These are phyloP conservation scores for Microglena sp. DNA, from an alignment of 139 green algal genomes.

Conservation along the genomic window DNA sequence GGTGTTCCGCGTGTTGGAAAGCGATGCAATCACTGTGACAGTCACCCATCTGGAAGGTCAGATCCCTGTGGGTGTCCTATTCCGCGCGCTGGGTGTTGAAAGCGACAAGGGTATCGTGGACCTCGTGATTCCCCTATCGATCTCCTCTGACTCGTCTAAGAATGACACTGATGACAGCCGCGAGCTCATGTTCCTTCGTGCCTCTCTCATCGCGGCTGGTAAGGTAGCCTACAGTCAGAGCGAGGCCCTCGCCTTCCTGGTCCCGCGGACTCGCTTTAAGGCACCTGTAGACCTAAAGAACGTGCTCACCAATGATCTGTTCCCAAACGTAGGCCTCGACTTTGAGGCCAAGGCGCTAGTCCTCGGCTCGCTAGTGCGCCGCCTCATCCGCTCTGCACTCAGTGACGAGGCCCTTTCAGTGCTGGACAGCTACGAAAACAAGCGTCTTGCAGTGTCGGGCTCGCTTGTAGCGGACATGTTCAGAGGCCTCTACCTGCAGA, in stretches of 20 bases:
- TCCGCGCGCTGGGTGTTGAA: constrained; percentile 83
- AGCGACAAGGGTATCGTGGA: constrained; percentile 55
- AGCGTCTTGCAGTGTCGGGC: constrained; percentile 31
- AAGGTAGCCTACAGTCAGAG: not conserved
- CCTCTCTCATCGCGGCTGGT: not conserved
- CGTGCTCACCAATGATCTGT: constrained; percentile 2
- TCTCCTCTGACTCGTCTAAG: too few species aligned
- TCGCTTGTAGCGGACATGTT: constrained; percentile 5
- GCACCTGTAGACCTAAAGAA: too few species aligned
- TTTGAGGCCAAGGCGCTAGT: constrained; percentile 6
- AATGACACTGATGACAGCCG: too few species aligned
- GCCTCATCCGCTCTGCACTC: not conserved
- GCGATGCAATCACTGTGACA: constrained; percentile 68
- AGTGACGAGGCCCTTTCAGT: constrained; percentile 5
- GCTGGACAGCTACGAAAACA: constrained; percentile 55
- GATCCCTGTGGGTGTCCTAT: constrained; percentile 50
- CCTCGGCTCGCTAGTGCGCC: not conserved
- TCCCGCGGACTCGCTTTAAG: not conserved
- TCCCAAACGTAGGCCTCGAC: not conserved
- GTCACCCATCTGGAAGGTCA: constrained; percentile 63
- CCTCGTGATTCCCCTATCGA: not conserved
- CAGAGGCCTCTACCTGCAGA: not conserved
- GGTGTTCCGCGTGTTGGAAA: constrained; percentile 49
- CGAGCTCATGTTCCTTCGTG: constrained; percentile 3
- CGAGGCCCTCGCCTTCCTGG: not conserved